Conservation (phyloP, 768 basidiomycete species). For the Amanita subjunquillea region DNA sequence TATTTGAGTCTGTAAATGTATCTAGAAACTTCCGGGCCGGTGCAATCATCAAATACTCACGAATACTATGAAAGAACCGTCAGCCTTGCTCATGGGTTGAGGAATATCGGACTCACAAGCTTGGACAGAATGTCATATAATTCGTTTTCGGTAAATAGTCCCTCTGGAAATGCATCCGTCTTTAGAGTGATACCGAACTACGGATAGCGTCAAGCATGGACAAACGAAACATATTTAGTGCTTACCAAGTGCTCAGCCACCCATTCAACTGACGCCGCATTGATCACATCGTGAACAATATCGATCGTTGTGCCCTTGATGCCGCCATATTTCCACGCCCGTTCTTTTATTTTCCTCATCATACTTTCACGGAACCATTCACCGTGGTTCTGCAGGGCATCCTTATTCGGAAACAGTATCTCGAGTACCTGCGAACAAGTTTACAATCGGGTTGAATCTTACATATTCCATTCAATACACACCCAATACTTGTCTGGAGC, state of each 20-base stretch:
- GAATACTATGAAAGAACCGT: neutral
- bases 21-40: neutral
- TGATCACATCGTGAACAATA: slow-evolving; percentile 39
- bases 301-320: slow-evolving; percentile 29
- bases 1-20: slow-evolving; percentile 1
- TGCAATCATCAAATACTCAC: neutral
- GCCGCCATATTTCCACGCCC: slow-evolving; percentile 22
- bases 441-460: neutral
- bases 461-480: slow-evolving; percentile 16
- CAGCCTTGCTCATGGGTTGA: neutral
- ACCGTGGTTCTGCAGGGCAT: slow-evolving; percentile 17
- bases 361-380: slow-evolving; percentile 20
- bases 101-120: slow-evolving; percentile 15
- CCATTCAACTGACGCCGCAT: slow-evolving; percentile 25
- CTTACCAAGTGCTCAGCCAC: slow-evolving; percentile 7
- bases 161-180: slow-evolving; percentile 31
- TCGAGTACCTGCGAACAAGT: slow-evolving; percentile 13
- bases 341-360: slow-evolving; percentile 19
- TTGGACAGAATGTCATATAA: slow-evolving; percentile 32
- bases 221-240: neutral
- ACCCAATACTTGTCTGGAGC: slow-evolving; percentile 17
- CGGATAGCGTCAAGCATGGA: neutral
- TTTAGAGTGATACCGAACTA: slow-evolving; percentile 37
- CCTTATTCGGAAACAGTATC: slow-evolving; percentile 25
- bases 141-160: slow-evolving; percentile 35